Conservation (phyloP, 2,329 filamentous ascomycete species). For the Claviceps digitariae region DNA sequence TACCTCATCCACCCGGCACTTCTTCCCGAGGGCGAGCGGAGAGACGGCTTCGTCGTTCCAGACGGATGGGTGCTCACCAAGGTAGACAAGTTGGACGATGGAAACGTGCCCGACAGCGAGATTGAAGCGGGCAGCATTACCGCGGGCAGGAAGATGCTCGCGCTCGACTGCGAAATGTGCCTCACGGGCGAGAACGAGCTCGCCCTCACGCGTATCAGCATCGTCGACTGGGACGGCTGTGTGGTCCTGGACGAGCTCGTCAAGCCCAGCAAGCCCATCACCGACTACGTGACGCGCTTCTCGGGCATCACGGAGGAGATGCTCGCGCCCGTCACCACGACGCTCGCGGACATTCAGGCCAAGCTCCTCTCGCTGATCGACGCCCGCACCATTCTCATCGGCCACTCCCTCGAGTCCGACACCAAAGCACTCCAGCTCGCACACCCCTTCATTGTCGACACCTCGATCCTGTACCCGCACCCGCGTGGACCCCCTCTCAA, state of each 20-base stretch:
- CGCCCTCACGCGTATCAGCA: slow-evolving; percentile 76
- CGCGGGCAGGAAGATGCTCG: slow-evolving; percentile 63
- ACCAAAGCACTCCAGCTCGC: slow-evolving; percentile 72
- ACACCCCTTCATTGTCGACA: slow-evolving; percentile 91
- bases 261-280: slow-evolving; percentile 76
- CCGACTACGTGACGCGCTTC: slow-evolving; percentile 80
- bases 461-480: slow-evolving; percentile 79
- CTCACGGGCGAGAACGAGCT: slow-evolving; percentile 67
- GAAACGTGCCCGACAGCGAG: slow-evolving; percentile 51
- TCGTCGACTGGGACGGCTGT: slow-evolving; percentile 74
- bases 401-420: slow-evolving; percentile 73
- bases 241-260: slow-evolving; percentile 82
- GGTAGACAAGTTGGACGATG: slow-evolving; percentile 53
- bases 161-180: slow-evolving; percentile 96
- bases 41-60: slow-evolving; percentile 37
- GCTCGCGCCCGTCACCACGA: slow-evolving; percentile 73
- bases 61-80: slow-evolving; percentile 74
- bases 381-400: slow-evolving; percentile 59
- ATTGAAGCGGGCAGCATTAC: slow-evolving; percentile 74
- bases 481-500: slow-evolving; percentile 81
- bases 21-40: slow-evolving; percentile 44
- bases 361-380: slow-evolving; percentile 60
- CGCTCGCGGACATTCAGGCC: slow-evolving; percentile 66
- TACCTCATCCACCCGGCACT: slow-evolving; percentile 73
- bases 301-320: slow-evolving; percentile 86